Conservation (phyloP, 495 filamentous ascomycete genomes). For the Neurospora discreta region DNA sequence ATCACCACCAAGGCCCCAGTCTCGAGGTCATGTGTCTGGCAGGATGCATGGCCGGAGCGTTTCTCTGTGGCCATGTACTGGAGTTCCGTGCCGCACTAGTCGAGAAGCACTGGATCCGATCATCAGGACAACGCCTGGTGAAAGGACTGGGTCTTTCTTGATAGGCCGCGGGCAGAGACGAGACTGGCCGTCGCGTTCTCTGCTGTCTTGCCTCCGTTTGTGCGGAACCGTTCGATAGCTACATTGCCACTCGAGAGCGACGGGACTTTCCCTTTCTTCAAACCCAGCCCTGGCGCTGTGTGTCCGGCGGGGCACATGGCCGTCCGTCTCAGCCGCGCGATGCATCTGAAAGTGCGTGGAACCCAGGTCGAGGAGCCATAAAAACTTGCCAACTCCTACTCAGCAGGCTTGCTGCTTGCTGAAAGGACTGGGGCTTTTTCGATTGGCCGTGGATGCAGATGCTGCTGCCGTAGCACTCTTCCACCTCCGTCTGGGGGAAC, state of each 20-base stretch:
- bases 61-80: background rate
- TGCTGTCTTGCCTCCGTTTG: conserved; percentile 1
- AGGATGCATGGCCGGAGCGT: background rate
- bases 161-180: background rate
- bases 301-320: background rate
- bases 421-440: conserved; percentile 5
- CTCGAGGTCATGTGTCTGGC: background rate
- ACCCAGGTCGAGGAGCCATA: conserved; percentile 4
- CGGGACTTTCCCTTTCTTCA: conserved; percentile 1
- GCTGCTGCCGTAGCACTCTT: background rate
- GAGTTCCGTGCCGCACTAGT: rapidly evolving
- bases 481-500: background rate
- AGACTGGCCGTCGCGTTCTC: background rate
- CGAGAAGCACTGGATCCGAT: background rate
- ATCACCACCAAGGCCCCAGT: background rate
- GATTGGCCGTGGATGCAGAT: background rate
- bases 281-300: background rate
- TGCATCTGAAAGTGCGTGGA: background rate
- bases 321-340: background rate
- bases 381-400: conserved; percentile 5
- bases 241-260: background rate
- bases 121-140: background rate
- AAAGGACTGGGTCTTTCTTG: background rate
- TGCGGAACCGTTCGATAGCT: background rate
- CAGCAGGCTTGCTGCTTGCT: background rate